Percentiles rank a stretch among this genome's conserved stretches.
These are phyloP conservation scores for Zoysia matrella DNA, from an alignment of 202 grass and related monocot genomes.

Conservation along the genomic window DNA sequence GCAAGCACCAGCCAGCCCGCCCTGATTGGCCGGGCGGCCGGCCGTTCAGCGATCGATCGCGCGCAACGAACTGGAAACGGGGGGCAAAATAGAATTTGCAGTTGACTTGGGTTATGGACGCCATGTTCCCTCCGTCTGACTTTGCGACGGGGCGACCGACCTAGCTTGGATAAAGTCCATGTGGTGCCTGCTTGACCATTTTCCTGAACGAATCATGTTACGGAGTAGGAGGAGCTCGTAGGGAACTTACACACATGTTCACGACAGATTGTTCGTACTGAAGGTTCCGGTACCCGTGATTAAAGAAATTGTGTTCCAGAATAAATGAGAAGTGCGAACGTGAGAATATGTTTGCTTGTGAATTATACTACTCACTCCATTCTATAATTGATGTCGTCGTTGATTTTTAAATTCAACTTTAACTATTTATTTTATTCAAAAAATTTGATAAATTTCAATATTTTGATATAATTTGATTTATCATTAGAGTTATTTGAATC, in stretches of 20 bases:
- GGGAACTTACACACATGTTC: conserved; percentile 3
- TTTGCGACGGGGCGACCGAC: conserved; percentile 20
- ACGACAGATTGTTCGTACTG: conserved; percentile 9
- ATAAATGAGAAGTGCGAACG: background rate
- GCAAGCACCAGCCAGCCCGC: no score
- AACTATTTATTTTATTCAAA: no score
- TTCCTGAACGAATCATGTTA: background rate
- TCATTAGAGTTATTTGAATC: no score
- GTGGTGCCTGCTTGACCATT: conserved; percentile 17
- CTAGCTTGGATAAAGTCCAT: background rate
- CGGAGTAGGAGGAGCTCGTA: background rate
- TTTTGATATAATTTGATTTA: no score
- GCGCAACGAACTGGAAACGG: background rate
- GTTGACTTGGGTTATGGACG: conserved; percentile 15
- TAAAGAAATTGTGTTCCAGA: background rate
- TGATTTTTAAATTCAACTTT: no score
- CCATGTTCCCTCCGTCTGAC: conserved; percentile 51
- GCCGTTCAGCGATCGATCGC: no score
- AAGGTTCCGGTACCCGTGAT: background rate
- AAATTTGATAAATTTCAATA: no score
- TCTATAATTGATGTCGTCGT: no score
- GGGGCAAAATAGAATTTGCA: conserved; percentile 31
- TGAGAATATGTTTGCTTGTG: background rate
- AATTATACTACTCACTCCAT: no score
- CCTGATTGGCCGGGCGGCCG: no score